These are phyloP conservation scores for Umbelopsis sp. DNA, from an alignment of 192 early-diverging fungal genomes.

Conservation along the genomic window DNA sequence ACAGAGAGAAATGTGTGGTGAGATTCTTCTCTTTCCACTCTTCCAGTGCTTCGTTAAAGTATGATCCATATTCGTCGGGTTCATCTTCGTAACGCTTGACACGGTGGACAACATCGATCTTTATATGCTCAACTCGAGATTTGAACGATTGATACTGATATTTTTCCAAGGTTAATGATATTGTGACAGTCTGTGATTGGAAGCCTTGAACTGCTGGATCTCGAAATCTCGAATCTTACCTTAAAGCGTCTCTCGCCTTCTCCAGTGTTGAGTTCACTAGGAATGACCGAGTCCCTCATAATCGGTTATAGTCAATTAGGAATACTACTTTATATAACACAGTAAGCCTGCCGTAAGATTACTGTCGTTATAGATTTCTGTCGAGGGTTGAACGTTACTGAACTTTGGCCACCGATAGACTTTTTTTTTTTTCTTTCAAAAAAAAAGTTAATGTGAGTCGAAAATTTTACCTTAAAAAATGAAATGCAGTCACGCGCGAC, in stretches of 20 bases:
- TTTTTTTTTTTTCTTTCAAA: too few species aligned
- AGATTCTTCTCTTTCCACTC: slow-evolving; percentile 92
- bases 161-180: neutral
- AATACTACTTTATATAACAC: neutral
- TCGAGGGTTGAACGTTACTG: too few species aligned
- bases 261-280: slow-evolving; percentile 42
- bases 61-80: slow-evolving; percentile 69
- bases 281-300: slow-evolving; percentile 6
- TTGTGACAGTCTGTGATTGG: too few species aligned
- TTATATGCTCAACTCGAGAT: slow-evolving; percentile 71
- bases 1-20: slow-evolving; percentile 77
- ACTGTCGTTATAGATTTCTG: neutral
- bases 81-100: slow-evolving; percentile 62
- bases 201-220: too few species aligned
- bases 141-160: slow-evolving; percentile 80
- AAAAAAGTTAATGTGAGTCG: too few species aligned
- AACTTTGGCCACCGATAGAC: too few species aligned
- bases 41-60: slow-evolving; percentile 81
- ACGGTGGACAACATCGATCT: slow-evolving; percentile 79
- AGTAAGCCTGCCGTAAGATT: slow-evolving; percentile 3
- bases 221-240: slow-evolving; percentile 30
- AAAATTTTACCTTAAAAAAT: too few species aligned
- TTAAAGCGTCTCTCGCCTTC: slow-evolving; percentile 53
- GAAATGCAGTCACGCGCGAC: too few species aligned
- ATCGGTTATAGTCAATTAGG: neutral